These are phyloP conservation scores for Nothophoma quercina DNA, from an alignment of 2,329 filamentous ascomycete species.

Conservation along the genomic window DNA sequence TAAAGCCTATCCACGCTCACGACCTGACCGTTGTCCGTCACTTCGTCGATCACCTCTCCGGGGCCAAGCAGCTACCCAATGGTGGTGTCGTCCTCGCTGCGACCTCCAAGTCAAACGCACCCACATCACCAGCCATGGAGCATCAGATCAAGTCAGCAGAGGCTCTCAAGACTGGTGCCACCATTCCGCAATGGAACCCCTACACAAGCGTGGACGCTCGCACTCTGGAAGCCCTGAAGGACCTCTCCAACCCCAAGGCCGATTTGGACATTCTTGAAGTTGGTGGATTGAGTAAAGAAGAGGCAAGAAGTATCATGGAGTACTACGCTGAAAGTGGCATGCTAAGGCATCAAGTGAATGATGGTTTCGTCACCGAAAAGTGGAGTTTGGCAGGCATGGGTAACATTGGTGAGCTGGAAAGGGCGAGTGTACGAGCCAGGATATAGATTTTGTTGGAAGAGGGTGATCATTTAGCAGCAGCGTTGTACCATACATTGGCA, in stretches of 20 bases:
- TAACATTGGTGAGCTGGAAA: constrained; percentile 85
- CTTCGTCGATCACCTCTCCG: constrained; percentile 73
- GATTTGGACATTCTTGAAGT: constrained; percentile 61
- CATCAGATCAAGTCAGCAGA: constrained; percentile 66
- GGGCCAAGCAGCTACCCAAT: constrained; percentile 64
- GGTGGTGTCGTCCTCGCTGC: constrained; percentile 82
- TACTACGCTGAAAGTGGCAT: constrained; percentile 92
- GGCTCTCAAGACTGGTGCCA: constrained; percentile 50
- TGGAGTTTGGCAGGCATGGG: constrained; percentile 85
- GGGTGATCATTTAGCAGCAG: neutral
- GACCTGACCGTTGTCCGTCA: constrained; percentile 78
- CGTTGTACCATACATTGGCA: constrained; percentile 27
- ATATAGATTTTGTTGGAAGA: constrained; percentile 24
- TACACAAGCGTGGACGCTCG: constrained; percentile 62
- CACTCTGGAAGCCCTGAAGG: constrained; percentile 57
- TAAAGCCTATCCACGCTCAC: constrained; percentile 81
- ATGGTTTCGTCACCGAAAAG: constrained; percentile 76
- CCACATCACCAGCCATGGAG: constrained; percentile 70
- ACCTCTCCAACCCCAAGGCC: constrained; percentile 45
- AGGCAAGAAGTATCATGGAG: constrained; percentile 83
- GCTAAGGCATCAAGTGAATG: constrained; percentile 73
- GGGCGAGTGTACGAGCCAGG: constrained; percentile 59
- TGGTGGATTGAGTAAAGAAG: constrained; percentile 73
- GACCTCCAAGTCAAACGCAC: constrained; percentile 75
- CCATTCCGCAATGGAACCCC: constrained; percentile 56